Conservation (phyloP, 768 basidiomycete genomes). For the Leccinum ochraceum region DNA sequence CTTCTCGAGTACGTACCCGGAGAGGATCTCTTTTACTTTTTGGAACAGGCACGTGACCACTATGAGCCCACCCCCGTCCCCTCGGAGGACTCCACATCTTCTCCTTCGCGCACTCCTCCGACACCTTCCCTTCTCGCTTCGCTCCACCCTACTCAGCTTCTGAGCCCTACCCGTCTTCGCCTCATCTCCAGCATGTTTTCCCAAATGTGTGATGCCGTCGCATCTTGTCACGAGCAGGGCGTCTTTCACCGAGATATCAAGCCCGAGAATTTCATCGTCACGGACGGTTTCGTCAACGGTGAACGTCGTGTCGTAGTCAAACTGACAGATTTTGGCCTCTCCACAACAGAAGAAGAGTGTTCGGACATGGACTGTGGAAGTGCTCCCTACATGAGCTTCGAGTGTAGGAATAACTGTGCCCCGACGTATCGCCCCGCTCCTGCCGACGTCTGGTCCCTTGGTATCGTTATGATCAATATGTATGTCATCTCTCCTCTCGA, state of each 20-base stretch:
- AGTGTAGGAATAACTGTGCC: conserved; percentile 96
- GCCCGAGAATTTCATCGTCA: conserved; percentile 97
- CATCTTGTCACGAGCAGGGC: conserved; percentile 86
- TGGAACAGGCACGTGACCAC: conserved; percentile 93
- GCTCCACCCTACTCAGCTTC: conserved; percentile 73
- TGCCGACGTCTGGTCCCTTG: conserved; percentile 98
- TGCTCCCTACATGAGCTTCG: conserved; percentile 98
- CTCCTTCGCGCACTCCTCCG: conserved; percentile 74
- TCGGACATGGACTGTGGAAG: conserved; percentile 99
- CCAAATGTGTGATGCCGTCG: conserved; percentile 99
- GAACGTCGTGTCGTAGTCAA: conserved; percentile 95
- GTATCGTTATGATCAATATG: conserved; percentile 99
- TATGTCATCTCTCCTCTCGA: conserved; percentile 37
- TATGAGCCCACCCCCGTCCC: conserved; percentile 52
- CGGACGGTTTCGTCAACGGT: conserved; percentile 67
- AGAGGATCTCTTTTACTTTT: conserved; percentile 97
- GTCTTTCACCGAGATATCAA: conserved; percentile 99
- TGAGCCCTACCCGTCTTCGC: conserved; percentile 84
- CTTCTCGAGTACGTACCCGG: conserved; percentile 96
- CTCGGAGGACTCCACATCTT: conserved; percentile 15
- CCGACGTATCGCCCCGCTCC: conserved; percentile 93
- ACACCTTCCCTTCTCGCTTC: conserved; percentile 91
- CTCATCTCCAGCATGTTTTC: conserved; percentile 97
- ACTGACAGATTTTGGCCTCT: conserved; percentile 94
- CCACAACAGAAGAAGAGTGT: conserved; percentile 84